phyloP scores from a whole-genome alignment of 2,329 filamentous ascomycete species.

The Apiospora sp. region DNA sequence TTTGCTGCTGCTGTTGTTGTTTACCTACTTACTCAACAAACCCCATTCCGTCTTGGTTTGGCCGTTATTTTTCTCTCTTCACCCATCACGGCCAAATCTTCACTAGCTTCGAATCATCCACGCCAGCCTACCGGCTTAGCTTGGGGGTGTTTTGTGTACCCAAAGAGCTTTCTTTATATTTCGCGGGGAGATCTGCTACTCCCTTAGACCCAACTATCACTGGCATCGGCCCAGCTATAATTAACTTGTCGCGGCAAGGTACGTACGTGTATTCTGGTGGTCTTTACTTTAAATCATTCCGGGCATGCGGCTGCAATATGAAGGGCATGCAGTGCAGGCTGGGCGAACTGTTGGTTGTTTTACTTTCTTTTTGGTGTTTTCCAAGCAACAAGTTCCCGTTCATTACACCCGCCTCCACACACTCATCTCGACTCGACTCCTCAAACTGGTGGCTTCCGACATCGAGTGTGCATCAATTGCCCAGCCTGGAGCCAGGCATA shows the following conservation, averaged over 20 bases:
- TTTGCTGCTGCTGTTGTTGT: neutral
- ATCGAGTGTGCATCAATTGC: slow-evolving; percentile 13
- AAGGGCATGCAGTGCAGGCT: neutral
- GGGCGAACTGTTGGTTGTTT: neutral
- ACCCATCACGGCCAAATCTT: slow-evolving; percentile 1
- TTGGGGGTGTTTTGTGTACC: slow-evolving; percentile 13
- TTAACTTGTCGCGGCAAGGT: slow-evolving; percentile 17
- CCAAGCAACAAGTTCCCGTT: neutral
- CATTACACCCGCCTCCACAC: neutral
- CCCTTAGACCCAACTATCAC: slow-evolving; percentile 16
- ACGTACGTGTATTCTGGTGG: neutral
- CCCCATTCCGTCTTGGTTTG: neutral
- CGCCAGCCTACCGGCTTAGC: neutral
- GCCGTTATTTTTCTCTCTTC: neutral
- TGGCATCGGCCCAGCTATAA: slow-evolving; percentile 7
- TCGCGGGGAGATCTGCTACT: slow-evolving; percentile 2
- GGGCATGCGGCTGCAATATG: neutral
- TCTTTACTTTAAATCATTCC: neutral
- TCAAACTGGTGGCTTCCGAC: neutral
- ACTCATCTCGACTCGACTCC: slow-evolving; percentile 5
- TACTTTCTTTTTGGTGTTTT: neutral
- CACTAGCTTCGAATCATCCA: slow-evolving; percentile 19
- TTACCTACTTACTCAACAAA: neutral
- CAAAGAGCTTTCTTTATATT: neutral
- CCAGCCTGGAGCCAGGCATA: neutral